Evolutionary conservation across 2,329 filamentous ascomycete genomes (phyloP).

Genomic region (Diplodia corticola): DNA sequence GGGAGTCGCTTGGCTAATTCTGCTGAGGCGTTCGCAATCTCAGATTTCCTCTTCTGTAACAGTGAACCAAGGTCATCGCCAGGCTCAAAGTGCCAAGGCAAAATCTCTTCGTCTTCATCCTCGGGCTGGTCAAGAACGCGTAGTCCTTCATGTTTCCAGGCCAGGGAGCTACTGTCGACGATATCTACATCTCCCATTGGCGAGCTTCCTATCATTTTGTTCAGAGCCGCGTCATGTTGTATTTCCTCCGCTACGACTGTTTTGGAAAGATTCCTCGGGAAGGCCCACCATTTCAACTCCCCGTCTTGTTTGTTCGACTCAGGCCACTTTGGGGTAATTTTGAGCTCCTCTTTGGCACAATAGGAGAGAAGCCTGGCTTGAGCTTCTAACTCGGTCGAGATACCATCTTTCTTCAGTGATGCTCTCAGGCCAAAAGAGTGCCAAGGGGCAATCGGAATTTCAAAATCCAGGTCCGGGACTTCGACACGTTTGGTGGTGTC

Average conservation of each 20-base stretch:
- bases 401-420: not conserved
- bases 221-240: slow-evolving; percentile 42
- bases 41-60: slow-evolving; percentile 43
- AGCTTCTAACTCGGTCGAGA: slow-evolving; percentile 31
- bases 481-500: slow-evolving; percentile 51
- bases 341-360: slow-evolving; percentile 31
- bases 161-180: slow-evolving; percentile 39
- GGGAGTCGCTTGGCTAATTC: not conserved
- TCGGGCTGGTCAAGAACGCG: slow-evolving; percentile 44
- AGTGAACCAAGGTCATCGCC: slow-evolving; percentile 39
- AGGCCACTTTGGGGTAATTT: slow-evolving; percentile 41
- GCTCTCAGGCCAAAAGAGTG: slow-evolving; percentile 31
- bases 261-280: slow-evolving; percentile 44
- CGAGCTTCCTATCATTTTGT: slow-evolving; percentile 39
- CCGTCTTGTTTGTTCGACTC: slow-evolving; percentile 42
- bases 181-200: slow-evolving; percentile 38
- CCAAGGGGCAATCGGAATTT: slow-evolving; percentile 51
- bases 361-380: slow-evolving; percentile 25
- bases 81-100: slow-evolving; percentile 28
- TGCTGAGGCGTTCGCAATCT: slow-evolving; percentile 26
- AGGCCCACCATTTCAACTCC: slow-evolving; percentile 50
- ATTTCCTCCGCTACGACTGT: slow-evolving; percentile 42
- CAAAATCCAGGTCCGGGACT: slow-evolving; percentile 51
- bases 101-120: slow-evolving; percentile 40
- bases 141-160: slow-evolving; percentile 53